Evolutionary conservation across 257 asterid genomes (phyloP).

Genomic region (Primulina eburnea): DNA sequence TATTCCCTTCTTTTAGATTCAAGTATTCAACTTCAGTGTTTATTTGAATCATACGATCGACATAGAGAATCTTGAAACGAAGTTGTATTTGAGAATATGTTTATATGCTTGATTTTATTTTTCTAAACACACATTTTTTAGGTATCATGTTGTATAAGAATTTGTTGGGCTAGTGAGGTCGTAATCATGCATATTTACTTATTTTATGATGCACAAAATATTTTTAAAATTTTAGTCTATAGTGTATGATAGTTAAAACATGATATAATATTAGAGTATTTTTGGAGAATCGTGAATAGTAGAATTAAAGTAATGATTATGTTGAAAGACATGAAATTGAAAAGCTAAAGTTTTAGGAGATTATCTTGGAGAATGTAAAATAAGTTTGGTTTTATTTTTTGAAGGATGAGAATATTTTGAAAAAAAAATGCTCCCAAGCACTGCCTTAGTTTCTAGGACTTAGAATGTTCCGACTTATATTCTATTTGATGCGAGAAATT

Average conservation of each 20-base stretch:
- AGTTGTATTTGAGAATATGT: too few relatives aligned
- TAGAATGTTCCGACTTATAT: not conserved
- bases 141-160: too few relatives aligned
- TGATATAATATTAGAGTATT: too few relatives aligned
- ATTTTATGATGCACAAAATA: too few relatives aligned
- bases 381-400: too few relatives aligned
- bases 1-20: slow-evolving; percentile 7
- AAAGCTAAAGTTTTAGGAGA: not conserved
- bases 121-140: too few relatives aligned
- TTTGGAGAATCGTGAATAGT: not conserved
- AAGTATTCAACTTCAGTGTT: not conserved
- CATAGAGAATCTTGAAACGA: not conserved
- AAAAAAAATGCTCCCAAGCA: too few relatives aligned
- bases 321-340: not conserved
- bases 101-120: too few relatives aligned
- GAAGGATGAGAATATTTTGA: not conserved
- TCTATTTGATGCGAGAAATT: too few relatives aligned
- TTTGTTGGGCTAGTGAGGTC: not conserved
- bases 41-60: slow-evolving; percentile 6
- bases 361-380: not conserved
- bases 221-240: too few relatives aligned
- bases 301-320: not conserved
- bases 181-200: too few relatives aligned
- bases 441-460: not conserved
- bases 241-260: not conserved